phyloP scores from a whole-genome alignment of 306 rosid genomes.

The Hippophae gyantsensis region DNA sequence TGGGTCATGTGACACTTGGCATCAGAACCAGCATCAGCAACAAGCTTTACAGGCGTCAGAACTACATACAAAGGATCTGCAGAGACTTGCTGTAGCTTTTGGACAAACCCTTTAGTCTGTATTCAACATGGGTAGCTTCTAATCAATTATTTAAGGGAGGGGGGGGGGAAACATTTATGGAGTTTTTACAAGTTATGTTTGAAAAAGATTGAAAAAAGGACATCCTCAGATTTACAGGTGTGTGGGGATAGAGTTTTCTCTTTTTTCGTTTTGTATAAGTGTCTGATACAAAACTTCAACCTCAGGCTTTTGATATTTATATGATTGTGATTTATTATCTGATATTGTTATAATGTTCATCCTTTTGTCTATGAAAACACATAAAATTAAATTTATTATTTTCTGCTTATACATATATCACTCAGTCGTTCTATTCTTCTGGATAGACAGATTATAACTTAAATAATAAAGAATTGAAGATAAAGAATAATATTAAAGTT shows the following conservation, averaged over 20 bases:
- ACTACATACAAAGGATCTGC: constrained; percentile 60
- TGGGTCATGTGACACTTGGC: constrained; percentile 16
- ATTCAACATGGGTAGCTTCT: constrained; percentile 18
- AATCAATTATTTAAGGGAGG: constrained; percentile 17
- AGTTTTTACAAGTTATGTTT: constrained; percentile 18
- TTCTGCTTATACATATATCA: too few relatives aligned
- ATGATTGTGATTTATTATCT: too few relatives aligned
- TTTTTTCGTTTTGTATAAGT: constrained; percentile 44
- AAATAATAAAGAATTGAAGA: too few relatives aligned
- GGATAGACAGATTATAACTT: too few relatives aligned
- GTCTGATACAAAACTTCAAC: constrained; percentile 24
- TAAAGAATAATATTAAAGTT: too few relatives aligned
- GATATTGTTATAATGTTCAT: too few relatives aligned
- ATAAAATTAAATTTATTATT: too few relatives aligned
- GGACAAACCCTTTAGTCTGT: constrained; percentile 61
- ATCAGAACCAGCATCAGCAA: background rate
- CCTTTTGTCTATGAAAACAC: too few relatives aligned
- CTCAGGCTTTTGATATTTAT: too few relatives aligned
- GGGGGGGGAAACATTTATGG: constrained; percentile 25
- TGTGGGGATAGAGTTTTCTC: constrained; percentile 35
- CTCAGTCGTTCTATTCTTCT: background rate
- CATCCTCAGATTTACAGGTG: constrained; percentile 38
- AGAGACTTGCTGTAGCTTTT: constrained; percentile 66
- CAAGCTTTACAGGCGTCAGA: constrained; percentile 36
- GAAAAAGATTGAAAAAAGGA: constrained; percentile 9